A percentile compares a stretch with the other conserved stretches of the same genome.
Evolutionary conservation across 2,329 filamentous ascomycete genomes (phyloP).

Genomic region (Ophiostoma ips): DNA sequence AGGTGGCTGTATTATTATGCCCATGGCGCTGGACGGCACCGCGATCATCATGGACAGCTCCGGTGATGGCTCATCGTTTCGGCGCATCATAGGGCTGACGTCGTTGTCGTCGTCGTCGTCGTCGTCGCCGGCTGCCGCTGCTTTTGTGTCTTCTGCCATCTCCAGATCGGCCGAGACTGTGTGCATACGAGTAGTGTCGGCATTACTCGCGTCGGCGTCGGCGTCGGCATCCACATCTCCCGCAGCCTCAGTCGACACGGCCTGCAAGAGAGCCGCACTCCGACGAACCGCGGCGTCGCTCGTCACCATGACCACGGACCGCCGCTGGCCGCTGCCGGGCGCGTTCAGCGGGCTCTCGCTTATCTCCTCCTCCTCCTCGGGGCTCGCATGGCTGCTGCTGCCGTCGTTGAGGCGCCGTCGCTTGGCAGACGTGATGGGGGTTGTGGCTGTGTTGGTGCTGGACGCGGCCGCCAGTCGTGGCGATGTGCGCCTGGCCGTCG

Average conservation of each 20-base stretch:
- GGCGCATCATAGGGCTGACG: neutral
- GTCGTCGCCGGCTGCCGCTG: too few relatives aligned
- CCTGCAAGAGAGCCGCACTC: slow-evolving; percentile 26
- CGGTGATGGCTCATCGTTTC: slow-evolving; percentile 22
- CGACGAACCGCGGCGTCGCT: slow-evolving; percentile 22
- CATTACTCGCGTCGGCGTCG: neutral
- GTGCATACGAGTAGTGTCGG: neutral
- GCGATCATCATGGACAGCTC: slow-evolving; percentile 11
- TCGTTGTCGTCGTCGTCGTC: neutral
- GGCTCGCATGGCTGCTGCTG: neutral
- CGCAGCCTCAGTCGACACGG: slow-evolving; percentile 9
- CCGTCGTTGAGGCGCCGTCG: slow-evolving; percentile 24
- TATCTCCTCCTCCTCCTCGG: slow-evolving; percentile 27
- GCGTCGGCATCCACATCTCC: too few relatives aligned
- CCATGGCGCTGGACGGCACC: neutral
- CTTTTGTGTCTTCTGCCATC: too few relatives aligned
- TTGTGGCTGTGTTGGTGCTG: slow-evolving; percentile 22
- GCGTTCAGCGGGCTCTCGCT: slow-evolving; percentile 40
- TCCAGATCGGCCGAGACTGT: too few relatives aligned
- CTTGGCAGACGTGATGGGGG: slow-evolving; percentile 36
- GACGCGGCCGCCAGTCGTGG: slow-evolving; percentile 7
- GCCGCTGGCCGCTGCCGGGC: slow-evolving; percentile 40
- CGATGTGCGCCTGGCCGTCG: neutral
- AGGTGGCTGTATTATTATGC: too few relatives aligned
- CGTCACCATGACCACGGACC: slow-evolving; percentile 25